Evolutionary conservation across 176 grass and related monocot species (phyloP).

Genomic region (Cocos nucifera): DNA sequence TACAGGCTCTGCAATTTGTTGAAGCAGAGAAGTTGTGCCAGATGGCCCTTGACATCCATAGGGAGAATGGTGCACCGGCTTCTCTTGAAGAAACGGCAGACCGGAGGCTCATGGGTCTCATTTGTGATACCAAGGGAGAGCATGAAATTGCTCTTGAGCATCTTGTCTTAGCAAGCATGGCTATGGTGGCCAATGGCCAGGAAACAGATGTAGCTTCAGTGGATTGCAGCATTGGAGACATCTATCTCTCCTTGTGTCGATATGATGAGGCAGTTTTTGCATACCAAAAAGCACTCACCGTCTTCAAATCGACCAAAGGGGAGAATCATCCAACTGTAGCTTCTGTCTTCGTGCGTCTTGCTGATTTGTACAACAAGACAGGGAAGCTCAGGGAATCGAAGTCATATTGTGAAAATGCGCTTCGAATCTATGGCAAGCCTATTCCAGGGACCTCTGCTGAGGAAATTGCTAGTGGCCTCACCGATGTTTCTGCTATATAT

Average conservation of each 20-base stretch:
- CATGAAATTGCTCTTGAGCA: slow-evolving; percentile 88
- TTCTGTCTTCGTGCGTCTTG: slow-evolving; percentile 83
- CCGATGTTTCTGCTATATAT: slow-evolving; percentile 87
- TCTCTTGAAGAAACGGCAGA: slow-evolving; percentile 88
- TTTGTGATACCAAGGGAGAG: slow-evolving; percentile 81
- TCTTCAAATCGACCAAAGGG: slow-evolving; percentile 89
- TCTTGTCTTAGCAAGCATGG: slow-evolving; percentile 76
- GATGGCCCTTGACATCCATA: slow-evolving; percentile 74
- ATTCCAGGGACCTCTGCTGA: slow-evolving; percentile 82
- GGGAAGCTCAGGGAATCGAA: slow-evolving; percentile 89
- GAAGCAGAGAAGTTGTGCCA: slow-evolving; percentile 73
- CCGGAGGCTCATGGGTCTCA: slow-evolving; percentile 83
- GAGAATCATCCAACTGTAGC: slow-evolving; percentile 91
- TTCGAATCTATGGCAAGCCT: slow-evolving; percentile 86
- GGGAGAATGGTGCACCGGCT: slow-evolving; percentile 41
- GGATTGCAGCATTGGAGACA: slow-evolving; percentile 94
- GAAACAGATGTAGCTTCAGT: slow-evolving; percentile 90
- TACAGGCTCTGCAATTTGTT: slow-evolving; percentile 80
- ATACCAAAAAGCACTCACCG: slow-evolving; percentile 83
- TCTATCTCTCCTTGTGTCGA: slow-evolving; percentile 74
- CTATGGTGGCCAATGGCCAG: slow-evolving; percentile 79
- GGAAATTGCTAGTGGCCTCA: slow-evolving; percentile 81
- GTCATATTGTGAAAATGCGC: slow-evolving; percentile 93
- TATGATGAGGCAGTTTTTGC: slow-evolving; percentile 88
- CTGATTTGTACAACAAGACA: slow-evolving; percentile 87